Evolutionary conservation across 768 basidiomycete species (phyloP).

Genomic region (Boletus sp.): DNA sequence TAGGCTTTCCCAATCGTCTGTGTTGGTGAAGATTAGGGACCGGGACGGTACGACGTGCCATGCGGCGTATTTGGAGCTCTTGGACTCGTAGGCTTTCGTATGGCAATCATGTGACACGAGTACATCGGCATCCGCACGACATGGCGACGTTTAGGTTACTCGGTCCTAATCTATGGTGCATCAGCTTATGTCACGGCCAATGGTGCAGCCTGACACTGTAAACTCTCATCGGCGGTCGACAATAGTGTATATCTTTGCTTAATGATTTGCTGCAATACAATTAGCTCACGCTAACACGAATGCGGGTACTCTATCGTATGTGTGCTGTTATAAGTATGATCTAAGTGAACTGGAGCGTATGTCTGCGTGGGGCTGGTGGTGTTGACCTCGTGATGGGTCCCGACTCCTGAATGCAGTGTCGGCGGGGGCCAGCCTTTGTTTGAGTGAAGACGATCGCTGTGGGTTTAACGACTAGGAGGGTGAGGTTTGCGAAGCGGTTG

Average conservation of each 20-base stretch:
- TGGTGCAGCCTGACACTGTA: neutral
- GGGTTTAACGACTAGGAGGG: too few relatives aligned
- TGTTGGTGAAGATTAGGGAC: conserved; percentile 65
- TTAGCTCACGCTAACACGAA: neutral
- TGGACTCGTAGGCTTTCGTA: conserved; percentile 22
- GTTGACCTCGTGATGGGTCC: too few relatives aligned
- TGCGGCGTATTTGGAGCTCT: conserved; percentile 43
- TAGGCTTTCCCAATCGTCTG: conserved; percentile 28
- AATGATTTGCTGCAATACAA: neutral
- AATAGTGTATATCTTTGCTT: neutral
- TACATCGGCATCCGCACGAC: neutral
- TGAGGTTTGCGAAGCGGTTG: too few relatives aligned
- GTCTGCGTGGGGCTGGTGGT: too few relatives aligned
- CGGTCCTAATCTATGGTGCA: neutral
- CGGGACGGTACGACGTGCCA: conserved; percentile 53
- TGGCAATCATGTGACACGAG: neutral
- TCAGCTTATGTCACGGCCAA: neutral
- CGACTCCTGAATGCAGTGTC: too few relatives aligned
- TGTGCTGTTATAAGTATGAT: too few relatives aligned
- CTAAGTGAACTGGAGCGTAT: too few relatives aligned
- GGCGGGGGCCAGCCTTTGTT: too few relatives aligned
- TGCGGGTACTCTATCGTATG: neutral
- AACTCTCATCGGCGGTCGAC: neutral
- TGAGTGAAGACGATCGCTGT: too few relatives aligned
- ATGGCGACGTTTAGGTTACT: neutral